Evolutionary conservation across 2,329 filamentous ascomycete species (phyloP).

Genomic region (Stromatinia cepivora): DNA sequence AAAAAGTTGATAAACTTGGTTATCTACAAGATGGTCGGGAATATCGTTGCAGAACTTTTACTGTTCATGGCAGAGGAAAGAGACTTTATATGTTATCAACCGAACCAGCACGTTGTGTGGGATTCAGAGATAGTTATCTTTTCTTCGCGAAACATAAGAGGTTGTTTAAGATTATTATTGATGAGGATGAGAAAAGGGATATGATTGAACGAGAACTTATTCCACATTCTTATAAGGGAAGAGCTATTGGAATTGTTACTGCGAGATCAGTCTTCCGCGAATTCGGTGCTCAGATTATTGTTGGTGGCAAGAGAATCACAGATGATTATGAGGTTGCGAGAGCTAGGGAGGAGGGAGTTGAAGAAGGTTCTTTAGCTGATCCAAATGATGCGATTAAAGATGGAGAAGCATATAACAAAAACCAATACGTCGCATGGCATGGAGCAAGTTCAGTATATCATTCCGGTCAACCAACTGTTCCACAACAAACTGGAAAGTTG

Average conservation of each 20-base stretch:
- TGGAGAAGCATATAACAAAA: conserved; percentile 95
- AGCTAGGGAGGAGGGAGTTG: conserved; percentile 71
- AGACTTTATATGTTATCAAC: conserved; percentile 98
- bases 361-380: conserved; percentile 89
- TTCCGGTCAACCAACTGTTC: conserved; percentile 74
- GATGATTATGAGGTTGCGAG: conserved; percentile 88
- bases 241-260: conserved; percentile 94
- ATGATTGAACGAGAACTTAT: conserved; percentile 95
- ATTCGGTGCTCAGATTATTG: conserved; percentile 91
- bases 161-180: conserved; percentile 97
- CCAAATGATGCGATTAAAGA: conserved; percentile 77
- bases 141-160: conserved; percentile 98
- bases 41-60: conserved; percentile 95
- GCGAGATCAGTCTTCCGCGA: conserved; percentile 96
- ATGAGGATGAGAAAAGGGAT: conserved; percentile 95
- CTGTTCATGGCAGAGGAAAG: conserved; percentile 77
- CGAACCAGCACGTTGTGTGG: conserved; percentile 92
- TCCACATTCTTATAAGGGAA: conserved; percentile 96
- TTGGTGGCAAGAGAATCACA: conserved; percentile 79
- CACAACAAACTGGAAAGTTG: conserved; percentile 70
- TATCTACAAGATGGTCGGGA: conserved; percentile 80
- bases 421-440: conserved; percentile 98
- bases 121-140: conserved; percentile 95
- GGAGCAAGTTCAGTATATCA: conserved; percentile 96
- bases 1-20: conserved; percentile 89